Evolutionary conservation across 148 eudicot genomes (phyloP).

Genomic region (Talinum fruticosum): DNA sequence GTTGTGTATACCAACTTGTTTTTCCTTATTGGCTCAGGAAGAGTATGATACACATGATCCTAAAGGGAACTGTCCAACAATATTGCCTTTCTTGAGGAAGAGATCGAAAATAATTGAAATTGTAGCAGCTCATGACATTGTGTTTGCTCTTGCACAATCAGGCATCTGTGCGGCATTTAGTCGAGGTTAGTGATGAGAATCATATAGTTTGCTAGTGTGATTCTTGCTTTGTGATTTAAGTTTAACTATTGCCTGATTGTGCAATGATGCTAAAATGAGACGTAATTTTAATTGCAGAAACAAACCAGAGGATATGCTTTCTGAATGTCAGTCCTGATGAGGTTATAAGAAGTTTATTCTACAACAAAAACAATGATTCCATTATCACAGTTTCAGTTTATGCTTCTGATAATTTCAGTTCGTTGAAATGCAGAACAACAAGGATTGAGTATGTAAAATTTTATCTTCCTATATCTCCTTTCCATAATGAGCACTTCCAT

Average conservation of each 20-base stretch:
- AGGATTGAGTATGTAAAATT: constrained; percentile 73
- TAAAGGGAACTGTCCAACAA: constrained; percentile 69
- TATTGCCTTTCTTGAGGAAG: constrained; percentile 74
- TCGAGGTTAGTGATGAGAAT: constrained; percentile 47
- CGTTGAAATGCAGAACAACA: constrained; percentile 94
- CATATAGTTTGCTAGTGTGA: background rate
- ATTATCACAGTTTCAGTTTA: constrained; percentile 96
- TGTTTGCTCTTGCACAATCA: constrained; percentile 95
- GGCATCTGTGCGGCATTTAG: constrained; percentile 98
- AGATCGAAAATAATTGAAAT: constrained; percentile 88
- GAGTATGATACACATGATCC: constrained; percentile 99
- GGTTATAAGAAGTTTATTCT: constrained; percentile 94
- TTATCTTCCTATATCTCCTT: background rate
- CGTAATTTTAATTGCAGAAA: constrained; percentile 57
- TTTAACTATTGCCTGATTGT: background rate
- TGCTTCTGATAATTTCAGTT: constrained; percentile 90
- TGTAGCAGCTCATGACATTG: constrained; percentile 93
- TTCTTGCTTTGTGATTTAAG: background rate
- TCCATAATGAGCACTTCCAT: background rate
- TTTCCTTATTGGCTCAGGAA: constrained; percentile 47
- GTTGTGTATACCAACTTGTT: background rate
- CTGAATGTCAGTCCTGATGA: constrained; percentile 84
- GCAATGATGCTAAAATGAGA: constrained; percentile 1
- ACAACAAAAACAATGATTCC: constrained; percentile 94
- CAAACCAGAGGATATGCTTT: constrained; percentile 90